Conservation (phyloP, 2,329 filamentous ascomycete species). For the Acrocalymma vagum region DNA sequence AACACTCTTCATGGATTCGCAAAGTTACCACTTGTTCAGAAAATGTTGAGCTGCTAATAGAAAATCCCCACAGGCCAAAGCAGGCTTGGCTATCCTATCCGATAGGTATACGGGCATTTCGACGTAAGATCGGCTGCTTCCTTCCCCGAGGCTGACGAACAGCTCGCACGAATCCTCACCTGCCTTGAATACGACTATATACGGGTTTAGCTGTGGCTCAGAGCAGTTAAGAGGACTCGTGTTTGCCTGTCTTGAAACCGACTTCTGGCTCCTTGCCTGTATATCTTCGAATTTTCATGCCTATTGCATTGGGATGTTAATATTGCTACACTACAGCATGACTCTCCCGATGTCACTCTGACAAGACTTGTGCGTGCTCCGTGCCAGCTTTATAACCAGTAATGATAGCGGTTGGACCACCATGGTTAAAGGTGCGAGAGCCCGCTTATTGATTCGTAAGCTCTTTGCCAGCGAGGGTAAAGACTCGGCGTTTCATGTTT, state of each 20-base stretch:
- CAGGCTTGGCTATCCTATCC: constrained; percentile 26
- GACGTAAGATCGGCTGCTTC: constrained; percentile 40
- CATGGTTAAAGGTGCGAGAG: constrained; percentile 14
- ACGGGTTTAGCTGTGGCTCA: too few relatives aligned
- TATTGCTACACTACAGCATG: constrained; percentile 6
- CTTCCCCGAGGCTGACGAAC: constrained; percentile 39
- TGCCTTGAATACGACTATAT: too few relatives aligned
- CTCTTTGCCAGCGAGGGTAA: constrained; percentile 26
- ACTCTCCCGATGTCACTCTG: constrained; percentile 13
- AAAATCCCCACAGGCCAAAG: constrained; percentile 20
- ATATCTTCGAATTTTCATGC: too few relatives aligned
- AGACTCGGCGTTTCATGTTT: constrained; percentile 36
- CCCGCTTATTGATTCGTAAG: constrained; percentile 44
- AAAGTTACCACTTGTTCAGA: constrained; percentile 20
- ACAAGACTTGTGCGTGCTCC: constrained; percentile 17
- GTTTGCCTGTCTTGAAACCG: too few relatives aligned
- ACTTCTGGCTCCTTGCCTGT: too few relatives aligned
- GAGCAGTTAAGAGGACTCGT: too few relatives aligned
- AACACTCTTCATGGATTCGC: constrained; percentile 20
- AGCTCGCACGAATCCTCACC: constrained; percentile 29
- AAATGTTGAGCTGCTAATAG: constrained; percentile 30
- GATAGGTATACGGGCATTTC: constrained; percentile 33
- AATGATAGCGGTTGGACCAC: constrained; percentile 11
- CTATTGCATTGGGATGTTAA: too few relatives aligned
- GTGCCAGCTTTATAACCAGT: constrained; percentile 25